Evolutionary conservation across 257 asterid genomes (phyloP).

Genomic region (Mitragyna speciosa): DNA sequence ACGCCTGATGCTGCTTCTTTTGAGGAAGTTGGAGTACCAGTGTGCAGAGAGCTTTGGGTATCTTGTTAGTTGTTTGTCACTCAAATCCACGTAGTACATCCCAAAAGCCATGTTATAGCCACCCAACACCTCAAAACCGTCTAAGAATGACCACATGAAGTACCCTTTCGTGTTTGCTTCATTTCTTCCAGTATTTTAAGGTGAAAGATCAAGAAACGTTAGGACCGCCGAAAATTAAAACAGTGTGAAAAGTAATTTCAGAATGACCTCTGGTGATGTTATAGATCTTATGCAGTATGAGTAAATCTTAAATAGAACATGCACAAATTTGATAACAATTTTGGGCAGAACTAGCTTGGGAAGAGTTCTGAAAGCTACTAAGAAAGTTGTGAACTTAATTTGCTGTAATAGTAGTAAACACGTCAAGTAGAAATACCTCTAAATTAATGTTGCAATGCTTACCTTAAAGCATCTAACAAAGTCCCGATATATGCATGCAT

Average conservation of each 20-base stretch:
- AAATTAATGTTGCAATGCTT: background rate
- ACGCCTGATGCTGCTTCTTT: conserved; percentile 24
- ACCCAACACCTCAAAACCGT: conserved; percentile 49
- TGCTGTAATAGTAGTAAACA: too few species aligned
- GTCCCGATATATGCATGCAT: conserved; percentile 24
- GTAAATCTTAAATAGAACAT: background rate
- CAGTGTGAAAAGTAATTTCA: background rate
- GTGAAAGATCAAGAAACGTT: background rate
- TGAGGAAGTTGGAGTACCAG: conserved; percentile 52
- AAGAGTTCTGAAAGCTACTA: too few species aligned
- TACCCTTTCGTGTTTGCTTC: conserved; percentile 59
- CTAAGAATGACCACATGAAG: conserved; percentile 59
- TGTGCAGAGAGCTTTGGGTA: conserved; percentile 47
- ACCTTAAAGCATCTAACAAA: conserved; percentile 33
- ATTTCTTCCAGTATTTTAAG: conserved; percentile 32
- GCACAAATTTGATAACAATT: background rate
- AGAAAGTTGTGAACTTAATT: background rate
- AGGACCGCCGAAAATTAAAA: background rate
- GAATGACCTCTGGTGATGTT: background rate
- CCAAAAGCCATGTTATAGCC: conserved; percentile 42
- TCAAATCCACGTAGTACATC: conserved; percentile 56
- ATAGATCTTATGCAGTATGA: too few species aligned
- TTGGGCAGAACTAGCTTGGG: background rate
- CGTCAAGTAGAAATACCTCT: background rate
- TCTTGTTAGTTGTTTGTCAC: conserved; percentile 40